Base-by-base conservation (phyloP, 805 yeast genomes). In the Kodamaea leandrae region DNA sequence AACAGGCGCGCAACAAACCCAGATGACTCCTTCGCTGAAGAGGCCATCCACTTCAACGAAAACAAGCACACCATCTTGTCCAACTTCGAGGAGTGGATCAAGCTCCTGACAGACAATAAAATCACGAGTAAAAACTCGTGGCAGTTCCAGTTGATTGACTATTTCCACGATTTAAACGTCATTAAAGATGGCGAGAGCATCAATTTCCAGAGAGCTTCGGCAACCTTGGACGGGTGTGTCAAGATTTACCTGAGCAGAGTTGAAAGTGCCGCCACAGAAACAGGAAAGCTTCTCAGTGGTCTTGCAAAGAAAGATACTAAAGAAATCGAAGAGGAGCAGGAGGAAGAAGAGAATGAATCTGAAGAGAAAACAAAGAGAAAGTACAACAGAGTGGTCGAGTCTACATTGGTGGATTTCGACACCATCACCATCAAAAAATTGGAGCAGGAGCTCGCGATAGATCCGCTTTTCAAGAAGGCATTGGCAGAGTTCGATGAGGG, bases 131-230 rank as follows among this genome's bases (percentile, higher is more conserved):
- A 82, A 26, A 90, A 90, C 59, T 81, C 93, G 54, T 90, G 96
- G 96, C 83, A 85, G 52, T 80, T 88, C 56, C 96, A 90, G 0
- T 71, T 90, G 53, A 90, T 90, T 54, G 97, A 90, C 60, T 90
- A 89, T 61, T 90, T 90, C 57, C 85, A 89, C 54, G 96, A 87
- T 54, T 70, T 88, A 62, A 76, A 85, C 19, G 75, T 87, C 20
- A 70, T 86, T 34, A 75, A 78, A 50, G 95, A 83, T 39, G 83
- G 88, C 4, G 88, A 83, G 42, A 66, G 62, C 39, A 60, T 61
- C 47, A 63, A 63, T 35, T 63, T 63, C 45, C 67, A 59, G 45
- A 48, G 60, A 20, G 68, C 67, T 1, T 57, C 64, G 2, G 67
- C 66, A 4, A 61, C 67, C 0, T 47, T 63, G 17, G 68, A 63